Conservation (phyloP, 1,139 yeast genomes). For the Nadsonia commutata region DNA sequence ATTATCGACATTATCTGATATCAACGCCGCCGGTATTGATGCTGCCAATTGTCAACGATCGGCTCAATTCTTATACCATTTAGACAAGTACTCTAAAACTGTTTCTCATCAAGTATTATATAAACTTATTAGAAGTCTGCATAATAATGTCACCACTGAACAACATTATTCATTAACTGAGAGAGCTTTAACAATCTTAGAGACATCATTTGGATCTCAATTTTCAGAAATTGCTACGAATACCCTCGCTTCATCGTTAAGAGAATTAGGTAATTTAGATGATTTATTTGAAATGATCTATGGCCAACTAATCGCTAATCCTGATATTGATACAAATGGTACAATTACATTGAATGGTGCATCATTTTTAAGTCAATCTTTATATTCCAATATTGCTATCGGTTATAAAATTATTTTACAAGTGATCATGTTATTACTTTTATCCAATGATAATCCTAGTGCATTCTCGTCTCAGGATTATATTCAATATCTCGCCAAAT, state of each 20-base stretch:
- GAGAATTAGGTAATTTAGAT: not conserved
- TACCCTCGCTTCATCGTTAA: not conserved
- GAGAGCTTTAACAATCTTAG: not conserved
- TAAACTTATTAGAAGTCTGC: not conserved
- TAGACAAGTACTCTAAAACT: not conserved
- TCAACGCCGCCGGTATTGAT: not conserved
- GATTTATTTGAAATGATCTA: not conserved
- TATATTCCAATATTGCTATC: not conserved
- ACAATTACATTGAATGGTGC: not conserved
- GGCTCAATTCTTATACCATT: not conserved
- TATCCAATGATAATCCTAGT: not conserved
- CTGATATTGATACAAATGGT: not conserved
- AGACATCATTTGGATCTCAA: not conserved
- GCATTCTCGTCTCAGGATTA: not conserved
- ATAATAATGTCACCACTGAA: not conserved
- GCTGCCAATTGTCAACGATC: not conserved
- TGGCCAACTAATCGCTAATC: not conserved
- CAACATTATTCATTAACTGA: not conserved
- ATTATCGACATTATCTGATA: not conserved
- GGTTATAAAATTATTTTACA: not conserved
- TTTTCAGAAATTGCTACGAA: not conserved
- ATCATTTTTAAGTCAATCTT: not conserved
- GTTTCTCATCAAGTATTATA: not conserved
- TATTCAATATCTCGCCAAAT: not conserved
- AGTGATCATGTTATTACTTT: not conserved